phyloP scores from a whole-genome alignment of 2,329 filamentous ascomycete genomes.

The Trichophyton equinum region DNA sequence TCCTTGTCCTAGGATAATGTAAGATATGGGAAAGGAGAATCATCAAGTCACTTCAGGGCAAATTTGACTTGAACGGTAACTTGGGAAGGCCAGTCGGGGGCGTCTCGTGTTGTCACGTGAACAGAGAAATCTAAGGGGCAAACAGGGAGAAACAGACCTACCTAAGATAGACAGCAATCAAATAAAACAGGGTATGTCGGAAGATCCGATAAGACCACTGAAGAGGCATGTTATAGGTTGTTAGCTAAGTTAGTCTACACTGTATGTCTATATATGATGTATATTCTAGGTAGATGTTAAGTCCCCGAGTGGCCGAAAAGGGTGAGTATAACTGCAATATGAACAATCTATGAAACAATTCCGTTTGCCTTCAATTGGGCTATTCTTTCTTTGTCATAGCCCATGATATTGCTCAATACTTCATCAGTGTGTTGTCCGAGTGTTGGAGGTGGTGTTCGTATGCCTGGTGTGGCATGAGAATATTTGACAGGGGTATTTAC shows the following conservation, averaged over 20 bases:
- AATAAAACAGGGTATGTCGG: background rate
- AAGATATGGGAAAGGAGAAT: background rate
- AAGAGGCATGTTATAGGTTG: background rate
- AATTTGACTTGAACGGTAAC: background rate
- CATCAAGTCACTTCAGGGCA: background rate
- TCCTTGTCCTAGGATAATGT: background rate
- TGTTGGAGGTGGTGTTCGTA: conserved; percentile 67
- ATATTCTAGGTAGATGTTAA: background rate
- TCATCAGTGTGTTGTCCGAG: conserved; percentile 80
- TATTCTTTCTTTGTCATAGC: conserved; percentile 49
- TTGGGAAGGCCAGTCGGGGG: background rate
- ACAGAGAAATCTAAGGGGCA: background rate
- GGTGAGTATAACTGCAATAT: too few species aligned
- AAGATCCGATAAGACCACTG: background rate
- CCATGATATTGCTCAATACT: conserved; percentile 53
- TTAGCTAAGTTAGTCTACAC: background rate
- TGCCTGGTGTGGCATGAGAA: conserved; percentile 64
- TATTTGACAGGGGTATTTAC: conserved; percentile 94
- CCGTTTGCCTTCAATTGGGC: conserved; percentile 51
- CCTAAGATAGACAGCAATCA: background rate
- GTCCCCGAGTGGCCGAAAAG: background rate
- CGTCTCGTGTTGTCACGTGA: background rate
- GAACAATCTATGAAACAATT: conserved; percentile 42
- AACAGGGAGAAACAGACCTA: background rate
- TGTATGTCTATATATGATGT: background rate